A percentile compares a stretch with the other conserved stretches of the same genome.
Evolutionary conservation across 2,329 filamentous ascomycete genomes (phyloP).

Genomic region (Endocalyx cinctus): DNA sequence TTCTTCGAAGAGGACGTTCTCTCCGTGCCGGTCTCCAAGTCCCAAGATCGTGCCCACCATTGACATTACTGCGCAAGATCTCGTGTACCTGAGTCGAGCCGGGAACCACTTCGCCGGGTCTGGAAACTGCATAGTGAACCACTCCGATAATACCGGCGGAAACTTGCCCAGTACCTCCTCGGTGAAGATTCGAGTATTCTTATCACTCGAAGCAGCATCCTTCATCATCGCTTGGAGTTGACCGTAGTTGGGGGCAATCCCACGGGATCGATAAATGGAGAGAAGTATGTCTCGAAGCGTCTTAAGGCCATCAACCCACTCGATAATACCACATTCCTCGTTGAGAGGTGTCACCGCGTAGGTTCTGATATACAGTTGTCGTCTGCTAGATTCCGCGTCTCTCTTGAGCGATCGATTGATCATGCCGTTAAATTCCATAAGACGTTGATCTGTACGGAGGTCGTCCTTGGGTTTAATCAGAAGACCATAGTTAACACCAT

Average conservation of each 20-base stretch:
- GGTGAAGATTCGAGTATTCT: constrained; percentile 67
- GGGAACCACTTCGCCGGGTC: constrained; percentile 90
- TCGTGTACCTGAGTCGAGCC: constrained; percentile 81
- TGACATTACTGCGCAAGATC: constrained; percentile 97
- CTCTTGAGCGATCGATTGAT: constrained; percentile 93
- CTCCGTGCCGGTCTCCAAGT: constrained; percentile 90
- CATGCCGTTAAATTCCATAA: constrained; percentile 99
- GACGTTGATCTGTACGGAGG: constrained; percentile 89
- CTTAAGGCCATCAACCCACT: constrained; percentile 96
- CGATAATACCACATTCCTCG: constrained; percentile 95
- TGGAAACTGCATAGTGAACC: constrained; percentile 94
- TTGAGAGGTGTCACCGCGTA: constrained; percentile 96
- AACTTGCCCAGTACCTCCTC: constrained; percentile 62
- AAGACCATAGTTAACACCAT: constrained; percentile 83
- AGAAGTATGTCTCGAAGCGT: constrained; percentile 89
- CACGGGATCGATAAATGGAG: constrained; percentile 69
- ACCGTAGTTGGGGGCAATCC: constrained; percentile 64
- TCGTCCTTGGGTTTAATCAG: constrained; percentile 98
- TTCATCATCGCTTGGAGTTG: constrained; percentile 61
- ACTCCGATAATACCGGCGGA: constrained; percentile 80
- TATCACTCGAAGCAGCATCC: constrained; percentile 52
- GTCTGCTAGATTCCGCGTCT: constrained; percentile 83
- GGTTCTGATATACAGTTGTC: constrained; percentile 91
- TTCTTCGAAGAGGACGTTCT: constrained; percentile 94
- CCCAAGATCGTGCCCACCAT: constrained; percentile 96